Evolutionary conservation across 805 yeast species (phyloP), one percentile per base, ranked within the genome.

Genomic region (Yarrowia porcina): DNA sequence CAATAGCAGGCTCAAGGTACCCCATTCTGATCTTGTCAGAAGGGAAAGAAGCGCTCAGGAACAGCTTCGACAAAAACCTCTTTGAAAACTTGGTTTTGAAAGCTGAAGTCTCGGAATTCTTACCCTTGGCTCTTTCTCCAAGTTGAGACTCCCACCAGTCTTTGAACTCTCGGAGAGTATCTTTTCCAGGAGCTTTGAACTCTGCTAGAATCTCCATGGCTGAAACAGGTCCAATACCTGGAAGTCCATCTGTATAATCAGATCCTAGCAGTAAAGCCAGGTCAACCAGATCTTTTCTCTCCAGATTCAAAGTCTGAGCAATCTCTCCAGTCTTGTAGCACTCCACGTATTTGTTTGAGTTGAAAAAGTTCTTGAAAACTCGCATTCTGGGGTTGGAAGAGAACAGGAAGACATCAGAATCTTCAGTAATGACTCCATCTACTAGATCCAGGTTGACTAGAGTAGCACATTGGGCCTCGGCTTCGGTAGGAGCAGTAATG

Each of bases 401-500:
- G 77, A 94, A 94, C 36, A 94, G 74, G 68, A 94, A 94, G 56
- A 96, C 91, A 80, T 94, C 99, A 67, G 97, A 90, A 77, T 94
- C 99, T 75, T 94, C 99, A 0, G 99, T 94, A 23, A 94, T 86
- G 6, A 94, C 87, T 0, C 99, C 99, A 73, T 94, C 98, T 4
- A 93, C 97, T 18, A 94, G 76, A 0, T 82, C 83, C 21, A 91
- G 73, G n/a, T 74, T 70, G 39, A 84, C 73, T 7, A 94, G 75
- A 67, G 87, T 89, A 0, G 97, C 97, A 75, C 99, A 94, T 70
- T 94, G 99, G 0, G 99, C 98, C 75, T 94, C 99, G 1, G 99
- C 99, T 74, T 94, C 99, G 92, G 90, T 90, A 0, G 99, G 99
- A 0, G 99, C 97, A 0, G 96, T 89, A 10, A 94, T 82, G 67